A percentile compares a stretch with the other conserved stretches of the same genome.
phyloP scores from a whole-genome alignment of 2,329 filamentous ascomycete species.

The Fusarium globosum region DNA sequence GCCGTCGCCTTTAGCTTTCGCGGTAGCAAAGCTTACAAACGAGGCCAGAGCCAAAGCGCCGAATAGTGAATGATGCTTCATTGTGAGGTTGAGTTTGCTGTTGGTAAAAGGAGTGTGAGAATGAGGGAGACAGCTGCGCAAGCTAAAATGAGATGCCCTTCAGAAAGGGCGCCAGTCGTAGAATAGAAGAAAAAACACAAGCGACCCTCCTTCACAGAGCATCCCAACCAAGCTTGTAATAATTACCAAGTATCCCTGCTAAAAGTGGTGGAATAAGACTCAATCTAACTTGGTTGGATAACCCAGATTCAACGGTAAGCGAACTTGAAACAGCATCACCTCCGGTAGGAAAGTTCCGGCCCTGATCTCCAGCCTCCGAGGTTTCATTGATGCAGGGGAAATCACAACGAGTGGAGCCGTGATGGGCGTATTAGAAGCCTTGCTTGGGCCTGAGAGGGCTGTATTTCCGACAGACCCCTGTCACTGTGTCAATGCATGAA shows the following conservation, averaged over 20 bases:
- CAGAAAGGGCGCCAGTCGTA: not conserved
- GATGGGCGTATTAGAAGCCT: not conserved
- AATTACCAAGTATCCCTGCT: not conserved
- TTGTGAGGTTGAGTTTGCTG: not conserved
- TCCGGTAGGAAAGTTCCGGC: slow-evolving; percentile 3
- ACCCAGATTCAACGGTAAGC: not conserved
- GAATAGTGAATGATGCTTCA: slow-evolving; percentile 17
- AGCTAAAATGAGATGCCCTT: not conserved
- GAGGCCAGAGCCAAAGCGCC: slow-evolving; percentile 11
- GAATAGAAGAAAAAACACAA: slow-evolving; percentile 19
- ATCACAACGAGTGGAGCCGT: not conserved
- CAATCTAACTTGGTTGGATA: not conserved
- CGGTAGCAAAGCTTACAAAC: not conserved
- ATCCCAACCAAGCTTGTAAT: not conserved
- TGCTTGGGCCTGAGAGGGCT: not conserved
- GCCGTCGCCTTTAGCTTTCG: slow-evolving; percentile 19
- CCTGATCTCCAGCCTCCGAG: not conserved
- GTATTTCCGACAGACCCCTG: slow-evolving; percentile 6
- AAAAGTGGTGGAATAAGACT: not conserved
- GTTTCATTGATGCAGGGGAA: slow-evolving; percentile 25
- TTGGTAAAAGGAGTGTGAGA: not conserved
- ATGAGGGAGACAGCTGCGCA: not conserved
- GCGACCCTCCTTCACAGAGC: not conserved
- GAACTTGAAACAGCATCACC: slow-evolving; percentile 16
- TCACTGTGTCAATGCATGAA: slow-evolving; percentile 15